Conservation (phyloP, 352 stramenopile species). For the Globisporangium nunn region DNA sequence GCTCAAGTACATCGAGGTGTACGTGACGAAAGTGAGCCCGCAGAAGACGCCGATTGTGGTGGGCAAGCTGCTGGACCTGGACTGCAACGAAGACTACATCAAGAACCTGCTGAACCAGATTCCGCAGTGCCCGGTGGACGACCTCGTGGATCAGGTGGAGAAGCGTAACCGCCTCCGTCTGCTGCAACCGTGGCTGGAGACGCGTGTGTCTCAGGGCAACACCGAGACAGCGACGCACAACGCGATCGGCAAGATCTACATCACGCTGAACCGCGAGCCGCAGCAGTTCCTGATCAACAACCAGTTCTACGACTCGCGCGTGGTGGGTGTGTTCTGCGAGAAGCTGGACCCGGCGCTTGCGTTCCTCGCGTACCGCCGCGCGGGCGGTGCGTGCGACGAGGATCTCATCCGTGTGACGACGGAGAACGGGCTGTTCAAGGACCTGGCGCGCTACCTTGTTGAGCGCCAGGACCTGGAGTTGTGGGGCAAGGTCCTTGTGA, state of each 20-base stretch:
- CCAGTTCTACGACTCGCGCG: conserved; percentile 99
- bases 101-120: conserved; percentile 99
- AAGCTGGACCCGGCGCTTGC: conserved; percentile 98
- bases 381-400: conserved; percentile 97
- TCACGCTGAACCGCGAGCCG: conserved; percentile 99
- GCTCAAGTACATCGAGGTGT: conserved; percentile 99
- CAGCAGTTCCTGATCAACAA: conserved; percentile 99
- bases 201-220: conserved; percentile 97
- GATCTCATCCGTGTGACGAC: conserved; percentile 98
- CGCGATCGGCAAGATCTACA: conserved; percentile 99
- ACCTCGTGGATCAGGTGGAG: conserved; percentile 98
- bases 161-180: conserved; percentile 98
- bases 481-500: conserved; percentile 95
- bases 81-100: conserved; percentile 99
- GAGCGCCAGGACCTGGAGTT: conserved; percentile 98
- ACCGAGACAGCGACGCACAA: conserved; percentile 99
- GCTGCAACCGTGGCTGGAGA: conserved; percentile 99
- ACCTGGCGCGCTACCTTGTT: conserved; percentile 98
- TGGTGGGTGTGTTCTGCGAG: conserved; percentile 99
- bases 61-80: conserved; percentile 97
- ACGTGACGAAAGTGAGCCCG: conserved; percentile 96
- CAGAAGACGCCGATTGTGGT: conserved; percentile 98
- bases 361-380: conserved; percentile 99
- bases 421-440: conserved; percentile 99
- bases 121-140: conserved; percentile 91